phyloP scores from a whole-genome alignment of 2,329 filamentous ascomycete species.

The Uncinocarpus reesii region DNA sequence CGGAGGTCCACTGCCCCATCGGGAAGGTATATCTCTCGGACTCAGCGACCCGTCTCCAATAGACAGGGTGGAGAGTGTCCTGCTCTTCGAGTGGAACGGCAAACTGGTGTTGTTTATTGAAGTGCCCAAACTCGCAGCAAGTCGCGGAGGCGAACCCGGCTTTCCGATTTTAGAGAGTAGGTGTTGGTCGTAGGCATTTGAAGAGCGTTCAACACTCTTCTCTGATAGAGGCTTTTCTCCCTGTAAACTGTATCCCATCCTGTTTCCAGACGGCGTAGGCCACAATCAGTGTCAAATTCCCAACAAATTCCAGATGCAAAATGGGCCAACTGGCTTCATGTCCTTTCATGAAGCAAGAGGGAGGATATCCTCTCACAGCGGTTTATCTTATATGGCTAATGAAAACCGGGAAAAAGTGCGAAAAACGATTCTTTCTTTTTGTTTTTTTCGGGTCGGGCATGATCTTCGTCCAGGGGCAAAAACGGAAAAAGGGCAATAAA shows the following conservation, averaged over 20 bases:
- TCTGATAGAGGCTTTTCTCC: constrained; percentile 51
- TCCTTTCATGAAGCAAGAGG: not conserved
- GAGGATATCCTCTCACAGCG: not conserved
- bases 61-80: constrained; percentile 18
- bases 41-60: constrained; percentile 16
- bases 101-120: constrained; percentile 24
- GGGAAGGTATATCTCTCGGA: constrained; percentile 16
- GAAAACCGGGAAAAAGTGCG: too few species aligned
- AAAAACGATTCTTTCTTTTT: not conserved
- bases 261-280: not conserved
- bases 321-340: not conserved
- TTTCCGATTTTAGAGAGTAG: constrained; percentile 53
- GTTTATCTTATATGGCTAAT: too few species aligned
- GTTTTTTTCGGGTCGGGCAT: not conserved
- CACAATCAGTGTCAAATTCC: not conserved
- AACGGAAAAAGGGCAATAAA: not conserved
- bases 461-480: not conserved
- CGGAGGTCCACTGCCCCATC: constrained; percentile 33
- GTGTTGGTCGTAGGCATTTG: constrained; percentile 53
- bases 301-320: not conserved
- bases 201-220: constrained; percentile 48
- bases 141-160: constrained; percentile 45
- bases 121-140: constrained; percentile 23
- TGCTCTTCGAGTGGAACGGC: constrained; percentile 28
- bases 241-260: constrained; percentile 39